Percentiles rank a stretch among this genome's conserved stretches.
Conservation (phyloP, 116 monocot species). For the Phalaenopsis hybrid region DNA sequence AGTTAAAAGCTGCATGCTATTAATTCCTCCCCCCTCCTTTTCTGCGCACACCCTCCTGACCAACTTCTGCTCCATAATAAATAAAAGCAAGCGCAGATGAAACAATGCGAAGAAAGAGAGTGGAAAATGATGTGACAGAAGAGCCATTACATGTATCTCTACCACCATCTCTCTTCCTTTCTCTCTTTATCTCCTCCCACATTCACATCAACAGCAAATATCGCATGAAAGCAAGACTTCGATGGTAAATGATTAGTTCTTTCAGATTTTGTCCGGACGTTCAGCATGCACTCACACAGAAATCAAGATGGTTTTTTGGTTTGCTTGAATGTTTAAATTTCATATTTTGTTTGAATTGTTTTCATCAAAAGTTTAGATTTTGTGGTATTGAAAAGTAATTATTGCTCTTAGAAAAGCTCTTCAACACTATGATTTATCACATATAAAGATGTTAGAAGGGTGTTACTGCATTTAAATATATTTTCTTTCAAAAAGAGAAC, state of each 20-base stretch:
- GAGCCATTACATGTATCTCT: not conserved
- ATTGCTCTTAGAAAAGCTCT: too few species aligned
- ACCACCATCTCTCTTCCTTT: not conserved
- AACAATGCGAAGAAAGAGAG: not conserved
- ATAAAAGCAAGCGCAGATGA: not conserved
- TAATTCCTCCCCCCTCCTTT: not conserved
- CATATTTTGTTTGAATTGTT: too few species aligned
- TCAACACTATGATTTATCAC: too few species aligned
- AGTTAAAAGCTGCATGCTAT: not conserved
- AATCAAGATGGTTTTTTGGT: too few species aligned
- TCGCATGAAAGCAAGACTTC: not conserved
- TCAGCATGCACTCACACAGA: not conserved
- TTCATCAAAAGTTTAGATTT: too few species aligned
- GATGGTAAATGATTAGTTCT: not conserved
- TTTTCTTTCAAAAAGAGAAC: too few species aligned
- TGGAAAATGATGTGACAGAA: conserved; percentile 2
- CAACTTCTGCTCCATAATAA: not conserved
- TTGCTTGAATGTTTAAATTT: too few species aligned
- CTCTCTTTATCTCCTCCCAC: not conserved
- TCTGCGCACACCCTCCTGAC: not conserved
- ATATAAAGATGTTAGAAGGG: too few species aligned
- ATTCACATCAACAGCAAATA: not conserved
- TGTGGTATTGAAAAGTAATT: too few species aligned
- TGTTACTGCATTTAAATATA: too few species aligned
- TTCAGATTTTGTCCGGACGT: not conserved